Conservation (phyloP, 108 stramenopile genomes). For the Fistulifera pelliculosa region DNA sequence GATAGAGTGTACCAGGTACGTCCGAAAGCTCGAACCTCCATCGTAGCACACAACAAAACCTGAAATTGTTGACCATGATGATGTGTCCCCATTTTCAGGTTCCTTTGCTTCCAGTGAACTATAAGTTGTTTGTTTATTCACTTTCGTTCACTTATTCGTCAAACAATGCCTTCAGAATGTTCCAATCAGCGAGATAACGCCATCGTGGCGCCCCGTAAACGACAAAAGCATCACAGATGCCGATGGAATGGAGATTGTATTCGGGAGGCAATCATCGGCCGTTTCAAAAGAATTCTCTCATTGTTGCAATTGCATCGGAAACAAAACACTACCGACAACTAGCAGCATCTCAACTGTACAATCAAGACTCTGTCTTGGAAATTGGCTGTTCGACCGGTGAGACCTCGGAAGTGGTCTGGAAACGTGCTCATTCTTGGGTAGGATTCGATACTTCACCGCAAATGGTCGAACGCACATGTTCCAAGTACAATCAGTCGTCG, state of each 20-base stretch:
- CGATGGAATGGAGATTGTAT: slow-evolving; percentile 4
- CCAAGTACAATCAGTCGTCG: background rate
- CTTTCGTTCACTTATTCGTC: no score
- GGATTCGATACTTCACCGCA: slow-evolving; percentile 70
- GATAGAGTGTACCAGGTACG: no score
- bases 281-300: background rate
- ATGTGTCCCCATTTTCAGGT: no score
- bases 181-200: no score
- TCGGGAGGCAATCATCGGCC: background rate
- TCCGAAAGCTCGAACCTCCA: no score
- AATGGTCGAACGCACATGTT: slow-evolving; percentile 30
- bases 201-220: no score
- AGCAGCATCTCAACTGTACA: slow-evolving; percentile 23
- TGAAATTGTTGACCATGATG: no score
- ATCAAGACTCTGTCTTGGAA: slow-evolving; percentile 58
- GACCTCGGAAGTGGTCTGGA: slow-evolving; percentile 28
- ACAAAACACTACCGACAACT: slow-evolving; percentile 55
- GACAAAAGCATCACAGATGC: background rate
- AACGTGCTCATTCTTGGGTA: slow-evolving; percentile 32
- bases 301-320: slow-evolving; percentile 41
- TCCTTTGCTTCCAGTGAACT: no score
- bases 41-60: no score
- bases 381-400: slow-evolving; percentile 80
- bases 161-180: no score
- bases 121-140: no score